Evolutionary conservation across 2,329 filamentous ascomycete genomes (phyloP).

Genomic region (Magnaporthales sp.): DNA sequence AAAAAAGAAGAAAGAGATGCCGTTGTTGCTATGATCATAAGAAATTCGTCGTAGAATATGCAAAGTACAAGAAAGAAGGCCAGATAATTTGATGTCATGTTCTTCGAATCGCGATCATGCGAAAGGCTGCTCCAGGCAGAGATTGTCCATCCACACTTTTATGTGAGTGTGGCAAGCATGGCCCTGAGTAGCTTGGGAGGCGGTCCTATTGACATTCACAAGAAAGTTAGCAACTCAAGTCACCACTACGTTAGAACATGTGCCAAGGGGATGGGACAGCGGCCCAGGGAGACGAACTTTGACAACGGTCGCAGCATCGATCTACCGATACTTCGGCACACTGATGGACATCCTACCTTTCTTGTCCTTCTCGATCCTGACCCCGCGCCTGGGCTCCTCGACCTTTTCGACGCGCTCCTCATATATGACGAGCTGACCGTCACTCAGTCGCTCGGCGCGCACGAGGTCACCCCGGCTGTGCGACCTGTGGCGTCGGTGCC

Average conservation of each 20-base stretch:
- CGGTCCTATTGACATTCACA: not conserved
- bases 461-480: constrained; percentile 41
- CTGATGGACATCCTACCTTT: constrained; percentile 93
- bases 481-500: constrained; percentile 10
- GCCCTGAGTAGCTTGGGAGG: constrained; percentile 2
- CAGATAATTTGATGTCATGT: not conserved
- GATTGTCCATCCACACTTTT: not conserved
- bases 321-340: constrained; percentile 60
- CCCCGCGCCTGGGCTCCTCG: constrained; percentile 43
- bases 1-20: not conserved
- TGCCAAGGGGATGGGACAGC: not conserved
- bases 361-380: constrained; percentile 77
- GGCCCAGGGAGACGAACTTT: not conserved
- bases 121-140: not conserved
- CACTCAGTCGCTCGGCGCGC: constrained; percentile 46
- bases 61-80: not conserved
- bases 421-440: constrained; percentile 56
- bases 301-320: not conserved
- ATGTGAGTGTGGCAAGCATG: constrained; percentile 3
- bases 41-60: not conserved
- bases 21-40: not conserved
- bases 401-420: constrained; percentile 49
- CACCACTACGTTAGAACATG: no score
- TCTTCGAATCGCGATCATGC: not conserved
- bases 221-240: not conserved